These are phyloP conservation scores for Chimonanthus praecox DNA, from an alignment of 164 flowering plant species.

Conservation along the genomic window DNA sequence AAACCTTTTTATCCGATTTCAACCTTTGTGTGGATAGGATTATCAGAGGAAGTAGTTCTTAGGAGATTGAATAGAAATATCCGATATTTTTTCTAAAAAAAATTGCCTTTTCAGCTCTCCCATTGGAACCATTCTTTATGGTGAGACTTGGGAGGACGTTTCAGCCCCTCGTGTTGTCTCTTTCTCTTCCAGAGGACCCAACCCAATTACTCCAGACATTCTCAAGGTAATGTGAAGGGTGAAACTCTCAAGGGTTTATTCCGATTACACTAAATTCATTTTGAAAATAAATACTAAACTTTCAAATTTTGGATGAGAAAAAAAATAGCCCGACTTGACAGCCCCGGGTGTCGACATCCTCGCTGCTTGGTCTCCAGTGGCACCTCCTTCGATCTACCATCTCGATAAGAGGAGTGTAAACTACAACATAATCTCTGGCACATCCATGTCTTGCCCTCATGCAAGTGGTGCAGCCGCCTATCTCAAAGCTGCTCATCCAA, in stretches of 20 bases:
- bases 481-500: constrained; percentile 33
- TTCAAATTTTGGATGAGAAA: neutral
- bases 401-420: constrained; percentile 22
- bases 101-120: constrained; percentile 2
- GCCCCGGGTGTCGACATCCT: constrained; percentile 41
- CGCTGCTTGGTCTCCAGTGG: constrained; percentile 30
- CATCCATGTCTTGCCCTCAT: constrained; percentile 53
- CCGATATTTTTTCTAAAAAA: neutral
- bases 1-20: neutral
- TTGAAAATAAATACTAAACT: neutral
- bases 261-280: too few species aligned
- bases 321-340: constrained; percentile 31
- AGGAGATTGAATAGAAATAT: neutral
- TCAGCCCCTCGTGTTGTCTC: constrained; percentile 1
- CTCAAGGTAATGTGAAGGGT: constrained; percentile 3
- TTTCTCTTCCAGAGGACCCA: constrained; percentile 7
- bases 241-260: neutral
- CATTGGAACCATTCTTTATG: neutral
- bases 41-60: neutral
- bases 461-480: constrained; percentile 39
- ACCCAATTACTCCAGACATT: constrained; percentile 1
- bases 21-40: neutral
- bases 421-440: constrained; percentile 34
- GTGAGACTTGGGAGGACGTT: constrained; percentile 6
- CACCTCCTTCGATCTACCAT: constrained; percentile 14